Percentiles rank a stretch among this genome's conserved stretches.
phyloP scores from a whole-genome alignment of 345 rosid species.

The Nasturtium officinale region DNA sequence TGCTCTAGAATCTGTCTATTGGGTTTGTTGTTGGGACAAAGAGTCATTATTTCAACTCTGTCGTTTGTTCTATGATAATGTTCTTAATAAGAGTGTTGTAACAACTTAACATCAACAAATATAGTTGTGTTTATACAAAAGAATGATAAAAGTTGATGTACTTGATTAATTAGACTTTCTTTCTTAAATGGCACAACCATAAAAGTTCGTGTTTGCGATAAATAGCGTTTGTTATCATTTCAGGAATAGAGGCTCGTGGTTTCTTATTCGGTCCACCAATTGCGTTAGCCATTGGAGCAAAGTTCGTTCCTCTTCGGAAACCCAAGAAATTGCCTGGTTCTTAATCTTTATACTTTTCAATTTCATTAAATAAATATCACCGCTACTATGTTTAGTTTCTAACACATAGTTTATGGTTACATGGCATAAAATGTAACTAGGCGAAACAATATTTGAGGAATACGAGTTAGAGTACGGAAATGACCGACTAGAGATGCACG shows the following conservation, averaged over 20 bases:
- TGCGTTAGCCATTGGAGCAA: constrained; percentile 97
- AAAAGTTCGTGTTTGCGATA: neutral
- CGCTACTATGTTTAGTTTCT: neutral
- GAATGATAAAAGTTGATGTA: neutral
- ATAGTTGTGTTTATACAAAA: neutral
- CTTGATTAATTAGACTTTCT: neutral
- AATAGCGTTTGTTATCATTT: neutral
- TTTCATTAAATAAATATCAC: neutral
- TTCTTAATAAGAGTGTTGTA: neutral
- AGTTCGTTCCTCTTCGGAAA: constrained; percentile 91
- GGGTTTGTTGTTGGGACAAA: constrained; percentile 40
- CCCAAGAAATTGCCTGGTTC: constrained; percentile 92
- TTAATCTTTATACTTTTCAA: constrained; percentile 1
- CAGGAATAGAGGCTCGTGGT: constrained; percentile 98
- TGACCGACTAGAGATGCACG: constrained; percentile 91
- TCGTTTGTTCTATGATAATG: constrained; percentile 9
- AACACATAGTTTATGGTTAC: constrained; percentile 12
- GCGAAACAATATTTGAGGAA: constrained; percentile 83
- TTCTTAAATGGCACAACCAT: constrained; percentile 3
- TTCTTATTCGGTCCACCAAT: constrained; percentile 94
- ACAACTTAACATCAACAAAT: neutral
- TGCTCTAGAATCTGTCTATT: constrained; percentile 41
- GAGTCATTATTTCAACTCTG: neutral
- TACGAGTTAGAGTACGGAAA: constrained; percentile 85
- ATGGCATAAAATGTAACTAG: constrained; percentile 46